Conservation (phyloP, 2,329 filamentous ascomycete species). For the Verticillium nonalfalfae region DNA sequence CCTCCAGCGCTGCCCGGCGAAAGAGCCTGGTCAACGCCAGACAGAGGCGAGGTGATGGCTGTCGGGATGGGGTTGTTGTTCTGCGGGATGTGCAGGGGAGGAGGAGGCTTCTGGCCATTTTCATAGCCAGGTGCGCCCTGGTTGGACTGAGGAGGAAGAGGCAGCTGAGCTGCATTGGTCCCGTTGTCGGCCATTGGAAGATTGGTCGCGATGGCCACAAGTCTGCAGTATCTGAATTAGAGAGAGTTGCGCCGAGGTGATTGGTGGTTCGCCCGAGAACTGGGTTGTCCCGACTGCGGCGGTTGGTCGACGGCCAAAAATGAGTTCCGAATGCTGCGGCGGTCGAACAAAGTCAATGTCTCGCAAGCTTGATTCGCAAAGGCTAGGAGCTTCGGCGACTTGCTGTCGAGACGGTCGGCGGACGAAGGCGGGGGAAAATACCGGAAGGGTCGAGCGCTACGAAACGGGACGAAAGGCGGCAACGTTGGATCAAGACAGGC, state of each 20-base stretch:
- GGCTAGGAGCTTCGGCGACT: background rate
- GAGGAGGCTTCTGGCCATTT: slow-evolving; percentile 70
- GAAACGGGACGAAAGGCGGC: background rate
- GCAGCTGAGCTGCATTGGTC: slow-evolving; percentile 57
- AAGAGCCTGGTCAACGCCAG: slow-evolving; percentile 63
- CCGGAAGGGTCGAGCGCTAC: background rate
- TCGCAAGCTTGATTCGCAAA: background rate
- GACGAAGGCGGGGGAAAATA: background rate
- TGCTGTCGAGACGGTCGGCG: background rate
- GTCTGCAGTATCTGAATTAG: slow-evolving; percentile 16
- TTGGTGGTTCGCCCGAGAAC: background rate
- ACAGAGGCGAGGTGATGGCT: slow-evolving; percentile 83
- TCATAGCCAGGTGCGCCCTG: slow-evolving; percentile 73
- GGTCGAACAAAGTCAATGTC: background rate
- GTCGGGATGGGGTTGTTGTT: slow-evolving; percentile 95
- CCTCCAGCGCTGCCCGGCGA: slow-evolving; percentile 78
- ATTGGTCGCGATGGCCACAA: background rate
- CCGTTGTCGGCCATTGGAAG: slow-evolving; percentile 69
- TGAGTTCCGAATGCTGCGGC: background rate
- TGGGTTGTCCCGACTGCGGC: background rate
- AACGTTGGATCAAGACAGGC: background rate
- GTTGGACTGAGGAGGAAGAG: slow-evolving; percentile 61
- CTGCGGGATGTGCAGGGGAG: slow-evolving; percentile 87
- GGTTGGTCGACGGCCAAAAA: background rate
- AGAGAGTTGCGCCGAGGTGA: background rate